Base-by-base conservation (phyloP, 2,329 filamentous ascomycete genomes). In the Drechslerella coelobrocha region DNA sequence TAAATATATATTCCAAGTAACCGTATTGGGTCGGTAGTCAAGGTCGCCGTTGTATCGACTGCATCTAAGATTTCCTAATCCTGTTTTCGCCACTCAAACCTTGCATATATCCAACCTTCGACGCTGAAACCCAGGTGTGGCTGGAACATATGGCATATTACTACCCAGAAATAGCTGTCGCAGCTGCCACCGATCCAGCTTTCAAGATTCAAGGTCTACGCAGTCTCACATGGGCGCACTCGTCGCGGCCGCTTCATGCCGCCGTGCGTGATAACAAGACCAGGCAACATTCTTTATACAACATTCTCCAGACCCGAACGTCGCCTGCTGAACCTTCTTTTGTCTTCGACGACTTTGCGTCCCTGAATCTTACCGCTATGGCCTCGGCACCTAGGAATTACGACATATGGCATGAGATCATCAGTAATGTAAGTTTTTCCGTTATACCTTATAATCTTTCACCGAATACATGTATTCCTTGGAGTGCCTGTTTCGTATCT, bases 181-280 rank as follows among this genome's bases (percentile, higher is more conserved):
- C 66, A 62, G 66, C 66, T 48, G 59, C 66, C 57, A 62, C 66
- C 50, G 66, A 71, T 63, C 66, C 66, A 63, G 59, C 66, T 53
- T 62, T 71, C 53, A 71, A 71, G 59, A 71, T 71, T 34, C 66
- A 71, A 63, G 61, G 66, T 47, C 54, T 71, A 60, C 59, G 66
- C 51, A 71, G 59, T 71, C 66, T 71, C 66, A 71, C 66, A 71
- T 71, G 66, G 66, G 62, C 59, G 62, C 66, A 71, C 57, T 71
- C 66, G 59, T 39, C 59, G 45, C 62, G 66, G 39, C 59, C 66
- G 66, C 59, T 71, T 50, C 66, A 71, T 52, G 53, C 51, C 39
- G 65, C 54, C 45, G 65, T 34, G 3, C 56, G 66, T 60, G 66
- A 71, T 52, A 60, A 59, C 52, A 62, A 62, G 59, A 63, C 59